phyloP scores from a whole-genome alignment of 768 basidiomycete genomes.

The Melanogaster broomeanus region DNA sequence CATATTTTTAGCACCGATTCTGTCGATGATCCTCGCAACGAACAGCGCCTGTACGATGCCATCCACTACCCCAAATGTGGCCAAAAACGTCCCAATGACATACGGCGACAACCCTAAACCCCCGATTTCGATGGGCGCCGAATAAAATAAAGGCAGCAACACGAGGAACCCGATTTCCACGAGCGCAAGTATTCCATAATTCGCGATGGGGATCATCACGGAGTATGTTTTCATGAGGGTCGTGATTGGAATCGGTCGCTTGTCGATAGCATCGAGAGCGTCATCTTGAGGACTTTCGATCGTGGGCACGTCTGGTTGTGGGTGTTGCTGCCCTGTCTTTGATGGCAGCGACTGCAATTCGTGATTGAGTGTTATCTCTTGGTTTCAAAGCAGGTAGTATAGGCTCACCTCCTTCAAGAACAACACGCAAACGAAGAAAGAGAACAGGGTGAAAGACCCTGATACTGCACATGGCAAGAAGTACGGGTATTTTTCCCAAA shows the following conservation, averaged over 20 bases:
- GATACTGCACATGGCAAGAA: slow-evolving; percentile 37
- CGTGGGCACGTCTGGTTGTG: not conserved
- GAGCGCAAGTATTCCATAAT: slow-evolving; percentile 44
- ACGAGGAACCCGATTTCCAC: slow-evolving; percentile 41
- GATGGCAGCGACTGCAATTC: slow-evolving; percentile 26
- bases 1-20: slow-evolving; percentile 43
- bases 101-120: slow-evolving; percentile 44
- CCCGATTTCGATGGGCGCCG: slow-evolving; percentile 43
- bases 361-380: not conserved
- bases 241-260: slow-evolving; percentile 32
- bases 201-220: slow-evolving; percentile 43
- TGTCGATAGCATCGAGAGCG: not conserved
- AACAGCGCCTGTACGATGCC: slow-evolving; percentile 43
- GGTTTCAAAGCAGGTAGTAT: not conserved
- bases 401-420: slow-evolving; percentile 35
- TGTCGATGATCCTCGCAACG: slow-evolving; percentile 40
- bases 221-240: slow-evolving; percentile 26
- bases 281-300: not conserved
- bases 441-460: slow-evolving; percentile 9
- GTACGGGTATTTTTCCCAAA: slow-evolving; percentile 39
- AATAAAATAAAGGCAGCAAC: slow-evolving; percentile 47
- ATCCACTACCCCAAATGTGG: slow-evolving; percentile 35
- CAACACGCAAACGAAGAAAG: slow-evolving; percentile 17
- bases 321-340: not conserved
- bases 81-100: slow-evolving; percentile 42